These are phyloP conservation scores for Taiozyma onychis DNA, from an alignment of 1,139 yeast species.

Conservation along the genomic window DNA sequence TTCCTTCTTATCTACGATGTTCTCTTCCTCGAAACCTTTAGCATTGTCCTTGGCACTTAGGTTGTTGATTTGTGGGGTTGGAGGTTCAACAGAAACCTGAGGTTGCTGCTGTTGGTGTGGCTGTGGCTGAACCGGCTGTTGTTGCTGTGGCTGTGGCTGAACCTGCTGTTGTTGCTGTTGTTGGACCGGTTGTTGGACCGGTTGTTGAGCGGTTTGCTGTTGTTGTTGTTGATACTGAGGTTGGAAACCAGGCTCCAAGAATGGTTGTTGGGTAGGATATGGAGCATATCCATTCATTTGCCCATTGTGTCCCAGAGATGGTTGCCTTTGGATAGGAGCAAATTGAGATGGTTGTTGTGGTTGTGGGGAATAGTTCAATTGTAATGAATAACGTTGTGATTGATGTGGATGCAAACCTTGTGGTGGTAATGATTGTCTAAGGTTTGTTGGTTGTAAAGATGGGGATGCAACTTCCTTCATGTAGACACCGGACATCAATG, in stretches of 20 bases:
- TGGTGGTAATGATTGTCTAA: conserved; percentile 15
- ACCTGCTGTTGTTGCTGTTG: conserved; percentile 2
- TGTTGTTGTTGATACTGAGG: conserved; percentile 1
- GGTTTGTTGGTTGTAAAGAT: conserved; percentile 1
- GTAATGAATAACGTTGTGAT: conserved; percentile 7
- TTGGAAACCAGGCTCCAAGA: conserved; percentile 3
- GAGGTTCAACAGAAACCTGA: conserved; percentile 11
- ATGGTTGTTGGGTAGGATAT: conserved; percentile 9
- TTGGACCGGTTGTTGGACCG: not conserved
- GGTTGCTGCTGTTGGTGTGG: conserved; percentile 5
- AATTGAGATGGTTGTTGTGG: conserved; percentile 5
- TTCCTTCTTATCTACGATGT: conserved; percentile 19
- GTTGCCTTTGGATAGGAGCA: conserved; percentile 8
- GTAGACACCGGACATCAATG: conserved; percentile 21
- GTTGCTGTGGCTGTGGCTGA: conserved; percentile 5
- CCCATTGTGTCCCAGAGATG: conserved; percentile 7
- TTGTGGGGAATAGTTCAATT: conserved; percentile 9
- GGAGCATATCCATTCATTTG: conserved; percentile 3
- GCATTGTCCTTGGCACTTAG: not conserved
- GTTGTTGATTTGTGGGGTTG: conserved; percentile 9
- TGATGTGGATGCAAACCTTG: conserved; percentile 11
- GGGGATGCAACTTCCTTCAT: conserved; percentile 12
- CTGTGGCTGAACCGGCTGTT: conserved; percentile 2
- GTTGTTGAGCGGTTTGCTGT: conserved; percentile 1
- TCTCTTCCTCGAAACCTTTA: conserved; percentile 1